These are phyloP conservation scores for Botrytis byssoidea DNA, from an alignment of 2,329 filamentous ascomycete species.

Conservation along the genomic window DNA sequence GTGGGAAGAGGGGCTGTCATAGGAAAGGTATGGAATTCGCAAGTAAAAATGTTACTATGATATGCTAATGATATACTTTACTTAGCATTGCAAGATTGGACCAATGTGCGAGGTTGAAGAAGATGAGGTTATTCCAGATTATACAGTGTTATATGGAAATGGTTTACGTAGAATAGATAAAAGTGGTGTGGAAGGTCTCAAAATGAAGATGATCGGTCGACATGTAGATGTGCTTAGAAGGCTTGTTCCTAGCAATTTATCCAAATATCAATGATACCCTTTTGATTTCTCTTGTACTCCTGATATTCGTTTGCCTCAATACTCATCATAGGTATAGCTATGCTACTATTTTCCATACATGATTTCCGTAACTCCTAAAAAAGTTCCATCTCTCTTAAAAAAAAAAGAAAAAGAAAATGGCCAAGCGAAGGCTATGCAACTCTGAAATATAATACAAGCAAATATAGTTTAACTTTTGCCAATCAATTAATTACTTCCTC, in stretches of 20 bases:
- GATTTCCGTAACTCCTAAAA: slow-evolving; percentile 17
- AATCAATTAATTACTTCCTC: slow-evolving; percentile 29
- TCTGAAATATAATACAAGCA: slow-evolving; percentile 36
- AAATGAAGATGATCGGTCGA: slow-evolving; percentile 61
- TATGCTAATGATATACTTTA: slow-evolving; percentile 17
- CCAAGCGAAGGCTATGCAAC: slow-evolving; percentile 31
- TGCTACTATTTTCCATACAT: slow-evolving; percentile 21
- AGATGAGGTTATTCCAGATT: slow-evolving; percentile 60
- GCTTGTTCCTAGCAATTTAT: slow-evolving; percentile 61
- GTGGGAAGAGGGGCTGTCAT: slow-evolving; percentile 60
- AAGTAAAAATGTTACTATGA: not conserved
- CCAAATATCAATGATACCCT: slow-evolving; percentile 37
- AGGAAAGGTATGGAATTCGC: slow-evolving; percentile 53
- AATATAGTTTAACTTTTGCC: slow-evolving; percentile 24
- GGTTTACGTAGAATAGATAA: slow-evolving; percentile 58
- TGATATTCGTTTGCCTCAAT: slow-evolving; percentile 16
- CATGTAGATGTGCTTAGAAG: slow-evolving; percentile 67
- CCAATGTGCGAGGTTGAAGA: slow-evolving; percentile 59
- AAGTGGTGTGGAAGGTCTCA: slow-evolving; percentile 60
- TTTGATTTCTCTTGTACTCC: slow-evolving; percentile 13
- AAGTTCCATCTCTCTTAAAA: slow-evolving; percentile 22
- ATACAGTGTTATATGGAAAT: slow-evolving; percentile 67
- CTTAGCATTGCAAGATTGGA: slow-evolving; percentile 68
- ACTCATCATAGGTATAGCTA: slow-evolving; percentile 9
- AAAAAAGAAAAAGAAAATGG: slow-evolving; percentile 33